These are phyloP conservation scores for Clonostachys rhizophaga DNA, from an alignment of 2,329 filamentous ascomycete species.

Conservation along the genomic window DNA sequence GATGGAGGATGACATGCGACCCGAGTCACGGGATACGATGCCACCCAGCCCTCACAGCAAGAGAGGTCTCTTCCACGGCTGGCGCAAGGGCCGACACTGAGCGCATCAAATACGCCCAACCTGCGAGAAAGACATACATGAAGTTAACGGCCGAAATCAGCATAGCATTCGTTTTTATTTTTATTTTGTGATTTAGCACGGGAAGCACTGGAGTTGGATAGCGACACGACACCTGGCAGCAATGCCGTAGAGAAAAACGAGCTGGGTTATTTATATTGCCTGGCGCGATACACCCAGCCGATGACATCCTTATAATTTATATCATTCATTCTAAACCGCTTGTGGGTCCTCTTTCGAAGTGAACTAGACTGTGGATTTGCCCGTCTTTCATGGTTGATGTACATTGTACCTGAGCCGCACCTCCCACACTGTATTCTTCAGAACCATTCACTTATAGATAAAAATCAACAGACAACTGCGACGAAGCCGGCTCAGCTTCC, in stretches of 20 bases:
- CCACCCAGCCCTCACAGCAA: too few relatives aligned
- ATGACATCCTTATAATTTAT: too few relatives aligned
- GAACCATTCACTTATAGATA: not conserved
- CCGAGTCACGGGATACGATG: not conserved
- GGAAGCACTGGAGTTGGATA: not conserved
- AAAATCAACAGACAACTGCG: not conserved
- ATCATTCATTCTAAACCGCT: too few relatives aligned
- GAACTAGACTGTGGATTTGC: not conserved
- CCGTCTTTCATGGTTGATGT: not conserved
- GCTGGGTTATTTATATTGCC: too few relatives aligned
- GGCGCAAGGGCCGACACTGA: not conserved
- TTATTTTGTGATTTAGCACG: not conserved
- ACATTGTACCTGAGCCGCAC: not conserved
- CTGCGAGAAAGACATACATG: not conserved
- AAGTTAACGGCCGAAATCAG: not conserved
- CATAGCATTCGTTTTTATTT: not conserved
- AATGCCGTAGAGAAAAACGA: too few relatives aligned
- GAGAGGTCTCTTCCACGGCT: too few relatives aligned
- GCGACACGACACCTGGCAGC: not conserved
- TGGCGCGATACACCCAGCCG: too few relatives aligned
- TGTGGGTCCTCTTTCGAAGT: not conserved
- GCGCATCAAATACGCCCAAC: slow-evolving; percentile 1
- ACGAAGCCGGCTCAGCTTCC: slow-evolving; percentile 50
- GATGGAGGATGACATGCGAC: slow-evolving; percentile 1
- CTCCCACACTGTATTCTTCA: not conserved